Evolutionary conservation across 345 rosid species (phyloP).

Genomic region (Camelina sativa): DNA sequence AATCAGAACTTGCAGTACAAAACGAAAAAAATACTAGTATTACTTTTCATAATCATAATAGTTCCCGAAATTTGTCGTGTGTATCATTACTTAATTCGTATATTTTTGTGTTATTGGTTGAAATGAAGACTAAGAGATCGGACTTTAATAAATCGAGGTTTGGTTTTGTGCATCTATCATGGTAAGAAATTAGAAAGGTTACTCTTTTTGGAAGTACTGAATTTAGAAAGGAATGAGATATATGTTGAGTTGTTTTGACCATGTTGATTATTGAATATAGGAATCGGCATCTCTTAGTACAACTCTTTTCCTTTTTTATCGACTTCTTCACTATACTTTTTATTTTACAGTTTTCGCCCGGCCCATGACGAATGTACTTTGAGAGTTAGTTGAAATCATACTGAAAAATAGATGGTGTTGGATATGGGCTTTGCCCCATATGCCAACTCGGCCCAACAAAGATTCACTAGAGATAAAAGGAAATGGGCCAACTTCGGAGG

Average conservation of each 20-base stretch:
- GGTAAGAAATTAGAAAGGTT: slow-evolving; percentile 17
- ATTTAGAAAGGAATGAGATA: slow-evolving; percentile 25
- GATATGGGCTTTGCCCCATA: too few species aligned
- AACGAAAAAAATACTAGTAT: too few species aligned
- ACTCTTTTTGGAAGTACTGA: slow-evolving; percentile 8
- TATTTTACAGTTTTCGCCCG: neutral
- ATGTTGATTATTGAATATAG: neutral
- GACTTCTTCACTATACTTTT: slow-evolving; percentile 1
- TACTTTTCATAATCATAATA: too few species aligned
- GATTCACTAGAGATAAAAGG: too few species aligned
- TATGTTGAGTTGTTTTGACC: slow-evolving; percentile 11
- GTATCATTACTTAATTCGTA: neutral
- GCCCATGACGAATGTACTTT: neutral
- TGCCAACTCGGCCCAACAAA: too few species aligned
- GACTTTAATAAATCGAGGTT: slow-evolving; percentile 7
- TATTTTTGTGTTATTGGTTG: neutral
- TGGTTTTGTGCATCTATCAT: slow-evolving; percentile 25
- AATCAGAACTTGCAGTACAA: too few species aligned
- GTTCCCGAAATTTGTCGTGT: neutral
- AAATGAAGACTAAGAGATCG: slow-evolving; percentile 1
- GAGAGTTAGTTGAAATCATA: neutral
- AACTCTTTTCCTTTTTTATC: slow-evolving; percentile 18
- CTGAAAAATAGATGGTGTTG: too few species aligned
- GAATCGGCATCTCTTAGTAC: neutral
- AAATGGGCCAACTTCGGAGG: too few species aligned